Conservation (phyloP, 345 rosid genomes). For the Aquilaria sinensis region DNA sequence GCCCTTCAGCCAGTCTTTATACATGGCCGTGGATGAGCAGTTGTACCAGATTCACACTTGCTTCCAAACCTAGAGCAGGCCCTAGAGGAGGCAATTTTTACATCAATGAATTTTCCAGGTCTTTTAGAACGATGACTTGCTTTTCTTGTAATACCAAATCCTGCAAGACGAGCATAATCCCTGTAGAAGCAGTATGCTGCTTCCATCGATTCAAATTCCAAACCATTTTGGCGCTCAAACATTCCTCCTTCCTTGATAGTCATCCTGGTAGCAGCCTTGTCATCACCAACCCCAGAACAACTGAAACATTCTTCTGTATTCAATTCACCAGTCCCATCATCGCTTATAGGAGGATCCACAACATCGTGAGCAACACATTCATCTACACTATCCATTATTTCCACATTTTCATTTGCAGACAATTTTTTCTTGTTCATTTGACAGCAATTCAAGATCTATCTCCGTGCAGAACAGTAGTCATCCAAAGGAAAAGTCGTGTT, state of each 20-base stretch:
- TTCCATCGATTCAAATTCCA: constrained; percentile 19
- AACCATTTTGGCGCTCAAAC: constrained; percentile 13
- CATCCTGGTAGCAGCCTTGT: background rate
- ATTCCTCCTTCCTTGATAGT: background rate
- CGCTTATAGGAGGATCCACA: constrained; percentile 4
- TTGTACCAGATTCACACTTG: constrained; percentile 9
- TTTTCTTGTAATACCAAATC: constrained; percentile 16
- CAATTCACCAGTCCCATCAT: constrained; percentile 8
- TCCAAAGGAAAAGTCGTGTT: too few relatives aligned
- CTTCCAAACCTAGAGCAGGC: constrained; percentile 10
- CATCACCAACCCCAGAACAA: constrained; percentile 4
- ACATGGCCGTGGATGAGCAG: constrained; percentile 15
- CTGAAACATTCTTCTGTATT: constrained; percentile 2
- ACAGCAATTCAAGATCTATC: constrained; percentile 17
- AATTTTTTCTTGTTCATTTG: constrained; percentile 8
- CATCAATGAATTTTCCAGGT: constrained; percentile 18
- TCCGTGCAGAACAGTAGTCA: constrained; percentile 4
- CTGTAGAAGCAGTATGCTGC: constrained; percentile 14
- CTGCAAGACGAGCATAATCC: constrained; percentile 16
- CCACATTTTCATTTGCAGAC: constrained; percentile 1
- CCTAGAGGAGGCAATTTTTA: constrained; percentile 15
- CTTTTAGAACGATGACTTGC: constrained; percentile 17
- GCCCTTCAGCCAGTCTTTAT: constrained; percentile 18
- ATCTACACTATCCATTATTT: constrained; percentile 1
- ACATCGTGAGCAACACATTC: constrained; percentile 6